phyloP scores from a whole-genome alignment of 805 yeast species.

The Candida andamanensis region DNA sequence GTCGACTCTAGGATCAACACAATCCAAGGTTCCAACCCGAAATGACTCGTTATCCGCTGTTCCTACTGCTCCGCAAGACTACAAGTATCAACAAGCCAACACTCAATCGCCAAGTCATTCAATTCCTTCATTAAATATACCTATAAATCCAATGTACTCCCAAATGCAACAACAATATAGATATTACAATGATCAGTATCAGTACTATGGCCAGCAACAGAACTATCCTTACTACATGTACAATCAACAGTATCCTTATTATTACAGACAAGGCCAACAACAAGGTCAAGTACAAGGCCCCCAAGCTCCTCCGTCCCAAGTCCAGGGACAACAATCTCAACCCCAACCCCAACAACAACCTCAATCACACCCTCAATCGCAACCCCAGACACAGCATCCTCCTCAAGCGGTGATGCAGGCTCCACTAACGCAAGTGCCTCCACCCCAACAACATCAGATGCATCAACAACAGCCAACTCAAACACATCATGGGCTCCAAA shows the following conservation, averaged over 20 bases:
- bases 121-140: conserved; percentile 7
- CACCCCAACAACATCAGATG: background rate
- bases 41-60: background rate
- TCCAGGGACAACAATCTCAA: conserved; percentile 9
- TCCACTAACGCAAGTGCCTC: background rate
- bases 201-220: conserved; percentile 11
- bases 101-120: conserved; percentile 8
- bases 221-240: conserved; percentile 13
- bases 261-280: conserved; percentile 7
- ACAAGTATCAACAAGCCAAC: background rate
- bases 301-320: conserved; percentile 9
- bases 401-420: too few species aligned
- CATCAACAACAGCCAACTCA: too few species aligned
- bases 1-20: too few species aligned
- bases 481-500: conserved; percentile 1
- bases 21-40: too few species aligned
- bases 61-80: conserved; percentile 1
- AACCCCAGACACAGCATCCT: too few species aligned
- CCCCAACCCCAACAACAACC: conserved; percentile 14
- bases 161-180: conserved; percentile 18
- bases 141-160: conserved; percentile 2
- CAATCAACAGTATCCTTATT: conserved; percentile 11
- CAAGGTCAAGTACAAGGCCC: conserved; percentile 8
- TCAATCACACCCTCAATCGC: conserved; percentile 1
- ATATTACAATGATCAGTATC: conserved; percentile 14